A percentile compares a stretch with the other conserved stretches of the same genome.
These are phyloP conservation scores for Ophiocordyceps camponoti-floridani DNA, from an alignment of 2,329 filamentous ascomycete genomes.

Conservation along the genomic window DNA sequence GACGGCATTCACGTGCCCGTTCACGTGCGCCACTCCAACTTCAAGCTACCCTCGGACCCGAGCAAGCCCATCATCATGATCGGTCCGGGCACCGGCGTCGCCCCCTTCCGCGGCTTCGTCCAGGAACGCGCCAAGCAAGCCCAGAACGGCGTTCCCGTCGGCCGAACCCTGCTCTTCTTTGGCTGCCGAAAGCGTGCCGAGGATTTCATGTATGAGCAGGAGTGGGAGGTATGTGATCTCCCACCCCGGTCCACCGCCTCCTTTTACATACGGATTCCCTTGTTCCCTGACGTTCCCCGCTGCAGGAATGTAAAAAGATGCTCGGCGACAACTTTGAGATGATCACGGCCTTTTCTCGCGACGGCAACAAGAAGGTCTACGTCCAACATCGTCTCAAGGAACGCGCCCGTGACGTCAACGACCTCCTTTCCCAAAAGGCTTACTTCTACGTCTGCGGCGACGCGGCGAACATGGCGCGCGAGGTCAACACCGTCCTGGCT, in stretches of 20 bases:
- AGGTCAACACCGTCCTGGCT: constrained; percentile 73
- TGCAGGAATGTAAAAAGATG: constrained; percentile 61
- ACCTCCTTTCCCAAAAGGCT: constrained; percentile 68
- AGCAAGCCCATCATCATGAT: constrained; percentile 91
- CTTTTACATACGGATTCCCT: too few species aligned
- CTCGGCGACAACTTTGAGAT: constrained; percentile 83
- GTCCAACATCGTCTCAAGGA: constrained; percentile 88
- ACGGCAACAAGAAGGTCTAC: constrained; percentile 77
- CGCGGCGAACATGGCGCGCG: constrained; percentile 89
- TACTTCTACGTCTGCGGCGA: constrained; percentile 98
- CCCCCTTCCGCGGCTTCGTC: constrained; percentile 87
- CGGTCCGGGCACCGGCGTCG: constrained; percentile 89
- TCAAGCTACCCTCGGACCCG: constrained; percentile 93
- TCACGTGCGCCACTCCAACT: constrained; percentile 94
- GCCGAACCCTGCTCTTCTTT: constrained; percentile 82
- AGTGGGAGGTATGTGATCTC: constrained; percentile 63
- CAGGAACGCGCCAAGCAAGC: constrained; percentile 82
- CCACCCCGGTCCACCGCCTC: too few species aligned
- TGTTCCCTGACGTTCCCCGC: constrained; percentile 1
- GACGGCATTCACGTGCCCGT: constrained; percentile 89
- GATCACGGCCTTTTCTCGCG: constrained; percentile 89
- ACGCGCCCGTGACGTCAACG: constrained; percentile 66
- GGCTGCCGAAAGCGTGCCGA: constrained; percentile 78
- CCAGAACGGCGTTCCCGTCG: constrained; percentile 63
- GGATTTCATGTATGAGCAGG: constrained; percentile 80